A percentile compares a stretch with the other conserved stretches of the same genome.
Evolutionary conservation across 257 asterid genomes (phyloP).

Genomic region (Solanum dulcamara): DNA sequence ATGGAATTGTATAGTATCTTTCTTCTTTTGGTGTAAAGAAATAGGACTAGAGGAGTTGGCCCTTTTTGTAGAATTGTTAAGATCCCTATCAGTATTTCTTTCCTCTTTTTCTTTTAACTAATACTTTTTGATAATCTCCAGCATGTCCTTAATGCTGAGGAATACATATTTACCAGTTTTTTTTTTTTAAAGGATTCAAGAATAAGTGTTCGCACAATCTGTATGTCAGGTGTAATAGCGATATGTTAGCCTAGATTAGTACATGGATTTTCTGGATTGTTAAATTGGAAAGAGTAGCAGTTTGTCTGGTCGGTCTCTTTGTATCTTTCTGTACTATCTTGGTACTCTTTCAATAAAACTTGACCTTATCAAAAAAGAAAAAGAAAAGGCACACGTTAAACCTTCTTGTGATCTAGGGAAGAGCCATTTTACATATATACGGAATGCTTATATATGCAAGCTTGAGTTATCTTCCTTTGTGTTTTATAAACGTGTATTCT

Average conservation of each 20-base stretch:
- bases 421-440: background rate
- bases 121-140: background rate
- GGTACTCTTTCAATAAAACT: background rate
- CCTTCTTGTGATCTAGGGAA: background rate
- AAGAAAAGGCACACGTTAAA: background rate
- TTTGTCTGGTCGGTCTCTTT: background rate
- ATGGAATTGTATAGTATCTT: background rate
- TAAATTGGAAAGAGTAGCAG: background rate
- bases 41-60: background rate
- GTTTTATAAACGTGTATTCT: background rate
- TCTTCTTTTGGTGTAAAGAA: background rate
- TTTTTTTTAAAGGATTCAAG: background rate
- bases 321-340: background rate
- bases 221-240: background rate
- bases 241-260: background rate
- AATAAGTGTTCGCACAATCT: background rate
- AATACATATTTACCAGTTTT: background rate
- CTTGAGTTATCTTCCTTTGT: background rate
- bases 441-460: background rate
- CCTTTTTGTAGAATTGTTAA: background rate
- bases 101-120: background rate
- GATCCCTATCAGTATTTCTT: background rate
- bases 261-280: background rate
- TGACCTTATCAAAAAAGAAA: background rate
- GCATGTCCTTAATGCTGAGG: background rate